Base-by-base conservation (phyloP, 805 yeast species). In the Lipomyces orientalis region DNA sequence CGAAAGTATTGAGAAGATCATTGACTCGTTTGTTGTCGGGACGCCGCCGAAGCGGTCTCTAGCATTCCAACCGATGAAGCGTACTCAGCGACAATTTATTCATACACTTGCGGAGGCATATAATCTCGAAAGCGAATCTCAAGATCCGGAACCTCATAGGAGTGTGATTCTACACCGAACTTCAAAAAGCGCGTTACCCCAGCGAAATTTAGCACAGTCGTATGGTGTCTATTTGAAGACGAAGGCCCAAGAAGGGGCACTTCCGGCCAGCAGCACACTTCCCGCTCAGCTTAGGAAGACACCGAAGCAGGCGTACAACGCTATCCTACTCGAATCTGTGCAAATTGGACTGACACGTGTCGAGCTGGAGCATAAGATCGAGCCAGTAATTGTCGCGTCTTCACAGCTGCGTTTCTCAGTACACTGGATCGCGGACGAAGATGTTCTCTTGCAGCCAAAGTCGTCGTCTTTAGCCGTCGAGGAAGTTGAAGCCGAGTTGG, bases 131-230 rank as follows among this genome's bases (percentile, higher is more conserved):
- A 81, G 89, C 0, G 93, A 90, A 73, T 85, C 93, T 1, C 95
- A 90, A 69, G 97, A 91, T 76, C 86, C 85, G 1, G 97, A 91
- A 71, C 97, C 97, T 0, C 82, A 86, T 62, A 78, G 97, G 68
- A 85, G 89, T 10, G 94, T 92, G 0, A 87, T 85, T 70, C 82
- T 92, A n/a, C 66, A 65, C 76, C 29, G 81, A 70, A 68, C 77
- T 71, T 25, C 65, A 3, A 61, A 66, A 14, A 68, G 71, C 6
- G 37, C 63, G 4, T 37, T 69, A 8, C 72, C 72, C 14, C 67
- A 61, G 31, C 57, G 62, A 31, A 69, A 52, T n/a, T 60, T 69
- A 9, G 56, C 72, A 4, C 71, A 68, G 58, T 67, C 72, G 54
- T 58, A 61, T 19, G 55, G 43, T 14, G 25, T 59, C 4, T 68